Evolutionary conservation across 2,329 filamentous ascomycete genomes (phyloP), one percentile per base, ranked within the genome.

Genomic region (Cladosporium sp.): DNA sequence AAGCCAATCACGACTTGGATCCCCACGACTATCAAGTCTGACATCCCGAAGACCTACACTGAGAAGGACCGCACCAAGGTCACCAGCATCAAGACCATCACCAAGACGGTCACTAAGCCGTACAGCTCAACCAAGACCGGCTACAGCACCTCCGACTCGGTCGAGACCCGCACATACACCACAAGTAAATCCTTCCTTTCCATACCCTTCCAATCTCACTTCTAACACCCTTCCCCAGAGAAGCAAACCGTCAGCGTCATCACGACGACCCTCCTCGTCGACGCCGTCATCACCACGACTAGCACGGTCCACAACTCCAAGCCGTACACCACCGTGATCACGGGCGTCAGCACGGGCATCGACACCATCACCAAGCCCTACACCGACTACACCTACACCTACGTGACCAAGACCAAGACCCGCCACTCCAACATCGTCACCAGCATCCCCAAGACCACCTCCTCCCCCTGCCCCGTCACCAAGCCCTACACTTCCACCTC

Each of bases 401-500:
- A 24, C 22, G 22, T 32, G 13, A 29, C 20, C n/a, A 7, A 39
- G 22, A 43, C 32, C 22, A 51, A 40, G 41, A 51, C 48, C 20
- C 37, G 19, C 22, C 37, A 51, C 48, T 19, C 40, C 41, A 30
- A 38, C 27, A 22, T 44, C 7, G 37, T 40, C 17, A 44, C 48
- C 34, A 44, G 34, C 34, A 39, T 24, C 8, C 40, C 34, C 18
- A 40, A 39, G 42, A 17, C 34, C 8, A 51, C 41, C 0, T 51
- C 48, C n/a, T 44, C 41, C 17, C 48, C 20, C 30, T 51, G 48
- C 48, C 38, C 24, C 15, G 32, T 22, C 11, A 51, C 40, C 41
- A 43, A 51, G 40, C 48, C 36, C 1, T 51, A 39, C 32, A 51
- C 40, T 5, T 30, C 48, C 22, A 27, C 27, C 12, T 24, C 20